Evolutionary conservation across 371 early-diverging fungal genomes (phyloP).

Genomic region (Batkoa obscura): DNA sequence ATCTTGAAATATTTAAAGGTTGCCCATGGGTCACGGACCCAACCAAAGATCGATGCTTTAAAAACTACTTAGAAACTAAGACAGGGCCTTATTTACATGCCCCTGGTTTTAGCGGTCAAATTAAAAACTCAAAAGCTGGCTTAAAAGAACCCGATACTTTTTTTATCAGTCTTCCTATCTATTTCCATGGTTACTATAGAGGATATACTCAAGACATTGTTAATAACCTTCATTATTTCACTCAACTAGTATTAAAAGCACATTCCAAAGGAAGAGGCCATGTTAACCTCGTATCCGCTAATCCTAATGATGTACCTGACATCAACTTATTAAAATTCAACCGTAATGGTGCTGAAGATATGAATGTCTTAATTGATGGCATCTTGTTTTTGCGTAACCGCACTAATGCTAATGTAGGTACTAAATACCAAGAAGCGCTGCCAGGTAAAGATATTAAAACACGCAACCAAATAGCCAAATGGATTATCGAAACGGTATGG

Average conservation of each 20-base stretch:
- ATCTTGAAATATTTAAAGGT: not conserved
- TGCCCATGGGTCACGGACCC: not conserved
- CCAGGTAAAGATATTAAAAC: not conserved
- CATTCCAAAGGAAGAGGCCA: not conserved
- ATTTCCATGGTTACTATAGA: constrained; percentile 1
- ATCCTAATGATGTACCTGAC: constrained; percentile 2
- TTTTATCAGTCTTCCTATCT: not conserved
- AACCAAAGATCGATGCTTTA: not conserved
- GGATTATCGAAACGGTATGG: constrained; percentile 8
- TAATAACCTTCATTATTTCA: not conserved
- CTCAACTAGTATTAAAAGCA: not conserved
- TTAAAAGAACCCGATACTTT: not conserved
- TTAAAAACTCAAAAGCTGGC: not conserved
- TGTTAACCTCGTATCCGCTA: not conserved
- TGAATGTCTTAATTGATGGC: not conserved
- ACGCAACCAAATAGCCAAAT: not conserved
- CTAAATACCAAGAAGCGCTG: not conserved
- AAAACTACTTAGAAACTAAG: not conserved
- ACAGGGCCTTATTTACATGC: constrained; percentile 1
- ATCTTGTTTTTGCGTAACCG: not conserved
- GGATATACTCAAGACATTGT: not conserved
- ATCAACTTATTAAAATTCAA: constrained; percentile 5
- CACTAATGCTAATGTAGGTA: not conserved
- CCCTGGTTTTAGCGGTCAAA: not conserved
- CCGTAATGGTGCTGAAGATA: not conserved